These are phyloP conservation scores for Tulasnella sp. DNA, from an alignment of 768 basidiomycete genomes.

Conservation along the genomic window DNA sequence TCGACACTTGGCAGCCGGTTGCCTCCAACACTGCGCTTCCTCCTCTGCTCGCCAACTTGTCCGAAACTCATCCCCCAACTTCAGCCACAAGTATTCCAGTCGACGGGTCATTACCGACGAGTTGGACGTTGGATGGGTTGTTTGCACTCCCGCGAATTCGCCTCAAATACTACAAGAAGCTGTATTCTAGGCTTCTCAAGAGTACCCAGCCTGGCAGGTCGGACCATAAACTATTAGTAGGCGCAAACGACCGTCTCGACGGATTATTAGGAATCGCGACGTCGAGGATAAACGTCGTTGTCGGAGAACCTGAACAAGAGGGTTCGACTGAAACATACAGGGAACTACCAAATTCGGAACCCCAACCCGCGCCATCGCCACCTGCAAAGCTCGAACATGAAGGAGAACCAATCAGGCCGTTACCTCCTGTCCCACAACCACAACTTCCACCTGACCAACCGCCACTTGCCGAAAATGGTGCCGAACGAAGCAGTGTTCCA, in stretches of 20 bases:
- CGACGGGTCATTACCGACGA: slow-evolving; percentile 22
- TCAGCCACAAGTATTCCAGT: slow-evolving; percentile 28
- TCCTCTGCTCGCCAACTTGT: slow-evolving; percentile 57
- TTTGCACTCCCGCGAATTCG: slow-evolving; percentile 80
- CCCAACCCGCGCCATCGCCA: slow-evolving; percentile 1
- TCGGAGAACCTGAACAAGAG: slow-evolving; percentile 27
- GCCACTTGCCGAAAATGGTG: neutral
- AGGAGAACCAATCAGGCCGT: neutral
- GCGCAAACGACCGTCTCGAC: slow-evolving; percentile 74
- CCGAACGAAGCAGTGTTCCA: neutral
- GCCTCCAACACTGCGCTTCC: slow-evolving; percentile 61
- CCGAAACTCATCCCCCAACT: slow-evolving; percentile 50
- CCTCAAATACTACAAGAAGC: slow-evolving; percentile 82
- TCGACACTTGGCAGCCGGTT: slow-evolving; percentile 76
- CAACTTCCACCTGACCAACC: no score
- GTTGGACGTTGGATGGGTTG: slow-evolving; percentile 77
- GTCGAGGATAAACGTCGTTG: slow-evolving; percentile 41
- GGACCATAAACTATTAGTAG: slow-evolving; percentile 70
- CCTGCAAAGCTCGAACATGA: neutral
- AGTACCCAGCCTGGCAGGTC: slow-evolving; percentile 76
- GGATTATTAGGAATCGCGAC: slow-evolving; percentile 57
- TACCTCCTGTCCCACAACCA: neutral
- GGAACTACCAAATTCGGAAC: neutral
- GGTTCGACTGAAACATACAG: neutral
- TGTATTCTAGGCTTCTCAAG: slow-evolving; percentile 76